phyloP scores from a whole-genome alignment of 1,139 yeast genomes.

The Arxiozyma telluris region DNA sequence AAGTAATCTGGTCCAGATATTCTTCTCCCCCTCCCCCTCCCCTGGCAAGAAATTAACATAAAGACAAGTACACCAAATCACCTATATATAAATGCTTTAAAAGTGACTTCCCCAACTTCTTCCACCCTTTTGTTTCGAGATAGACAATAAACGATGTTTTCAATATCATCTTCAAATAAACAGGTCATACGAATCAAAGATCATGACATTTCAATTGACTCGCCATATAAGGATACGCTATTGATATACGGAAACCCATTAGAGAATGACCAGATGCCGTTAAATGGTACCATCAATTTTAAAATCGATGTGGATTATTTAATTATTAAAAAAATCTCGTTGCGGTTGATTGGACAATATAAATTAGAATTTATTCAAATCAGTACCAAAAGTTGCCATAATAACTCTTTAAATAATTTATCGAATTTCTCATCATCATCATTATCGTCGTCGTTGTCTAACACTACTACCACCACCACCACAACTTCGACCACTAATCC shows the following conservation, averaged over 20 bases:
- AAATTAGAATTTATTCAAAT: slow-evolving; percentile 46
- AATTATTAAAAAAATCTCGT: slow-evolving; percentile 38
- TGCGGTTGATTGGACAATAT: slow-evolving; percentile 46
- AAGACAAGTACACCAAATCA: no score
- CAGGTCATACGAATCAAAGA: neutral
- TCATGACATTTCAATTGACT: slow-evolving; percentile 35
- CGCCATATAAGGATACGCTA: slow-evolving; percentile 46
- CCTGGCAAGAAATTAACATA: no score
- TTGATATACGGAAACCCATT: slow-evolving; percentile 49
- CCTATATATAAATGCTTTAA: no score
- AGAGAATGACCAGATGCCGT: slow-evolving; percentile 45
- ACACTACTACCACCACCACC: no score
- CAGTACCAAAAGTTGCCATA: slow-evolving; percentile 28
- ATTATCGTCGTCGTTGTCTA: slow-evolving; percentile 15
- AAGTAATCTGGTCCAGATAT: no score
- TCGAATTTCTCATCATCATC: slow-evolving; percentile 39
- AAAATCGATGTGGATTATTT: slow-evolving; percentile 43
- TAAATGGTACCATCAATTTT: slow-evolving; percentile 51
- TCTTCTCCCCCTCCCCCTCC: no score
- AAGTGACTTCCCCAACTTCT: no score
- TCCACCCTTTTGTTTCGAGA: no score
- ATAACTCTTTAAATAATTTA: slow-evolving; percentile 32
- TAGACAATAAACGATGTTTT: neutral
- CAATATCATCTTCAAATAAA: neutral
- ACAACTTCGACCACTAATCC: no score